A percentile compares a stretch with the other conserved stretches of the same genome.
These are phyloP conservation scores for Conticribra guillardii DNA, from an alignment of 108 stramenopile species.

Conservation along the genomic window DNA sequence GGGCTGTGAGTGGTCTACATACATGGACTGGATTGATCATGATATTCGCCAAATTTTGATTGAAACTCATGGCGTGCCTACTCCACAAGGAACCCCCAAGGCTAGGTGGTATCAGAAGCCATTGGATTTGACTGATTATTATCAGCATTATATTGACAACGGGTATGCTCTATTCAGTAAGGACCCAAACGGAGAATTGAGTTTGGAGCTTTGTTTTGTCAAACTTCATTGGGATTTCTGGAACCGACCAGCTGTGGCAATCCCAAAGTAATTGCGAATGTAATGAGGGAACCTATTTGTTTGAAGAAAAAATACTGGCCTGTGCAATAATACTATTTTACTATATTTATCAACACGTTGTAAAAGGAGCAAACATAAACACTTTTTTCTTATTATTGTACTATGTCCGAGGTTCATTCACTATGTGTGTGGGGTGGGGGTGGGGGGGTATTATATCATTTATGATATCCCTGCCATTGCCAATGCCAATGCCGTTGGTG, in stretches of 20 bases:
- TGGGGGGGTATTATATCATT: too few species aligned
- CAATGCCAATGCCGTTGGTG: too few species aligned
- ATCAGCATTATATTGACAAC: slow-evolving; percentile 7
- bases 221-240: slow-evolving; percentile 9
- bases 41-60: slow-evolving; percentile 40
- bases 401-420: too few species aligned
- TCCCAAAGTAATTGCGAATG: too few species aligned
- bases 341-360: too few species aligned
- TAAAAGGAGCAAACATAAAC: too few species aligned
- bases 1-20: slow-evolving; percentile 51
- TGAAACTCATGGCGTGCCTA: slow-evolving; percentile 33
- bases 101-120: slow-evolving; percentile 15
- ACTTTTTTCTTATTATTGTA: too few species aligned
- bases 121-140: slow-evolving; percentile 12
- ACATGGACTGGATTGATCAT: slow-evolving; percentile 31
- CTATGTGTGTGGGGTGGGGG: too few species aligned
- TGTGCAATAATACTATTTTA: too few species aligned
- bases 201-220: slow-evolving; percentile 13
- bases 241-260: neutral
- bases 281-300: too few species aligned
- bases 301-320: too few species aligned
- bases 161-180: slow-evolving; percentile 14
- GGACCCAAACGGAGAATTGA: slow-evolving; percentile 4
- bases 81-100: slow-evolving; percentile 9
- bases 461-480: too few species aligned